These are phyloP conservation scores for Physcomitrium patens DNA, from an alignment of 225 moss, liverwort and hornwort species.

Conservation along the genomic window DNA sequence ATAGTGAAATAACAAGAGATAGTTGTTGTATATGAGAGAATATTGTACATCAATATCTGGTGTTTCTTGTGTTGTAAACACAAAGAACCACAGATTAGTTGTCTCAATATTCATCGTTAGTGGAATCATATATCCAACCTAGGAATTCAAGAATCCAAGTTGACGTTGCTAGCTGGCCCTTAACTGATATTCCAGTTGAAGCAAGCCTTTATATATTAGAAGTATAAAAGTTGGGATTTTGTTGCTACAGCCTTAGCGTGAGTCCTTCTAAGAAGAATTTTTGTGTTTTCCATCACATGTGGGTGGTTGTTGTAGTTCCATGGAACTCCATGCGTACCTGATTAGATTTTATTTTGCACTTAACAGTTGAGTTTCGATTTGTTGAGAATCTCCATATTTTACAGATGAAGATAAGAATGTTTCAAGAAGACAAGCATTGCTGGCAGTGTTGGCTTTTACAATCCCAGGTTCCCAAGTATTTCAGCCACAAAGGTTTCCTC, in stretches of 20 bases:
- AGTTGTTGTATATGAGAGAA: neutral
- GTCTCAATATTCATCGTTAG: neutral
- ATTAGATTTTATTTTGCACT: neutral
- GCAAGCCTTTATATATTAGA: neutral
- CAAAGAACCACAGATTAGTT: neutral
- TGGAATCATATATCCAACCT: neutral
- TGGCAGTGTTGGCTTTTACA: constrained; percentile 41
- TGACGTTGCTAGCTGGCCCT: neutral
- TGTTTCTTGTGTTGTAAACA: neutral
- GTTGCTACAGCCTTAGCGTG: neutral
- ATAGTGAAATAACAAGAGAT: constrained; percentile 1
- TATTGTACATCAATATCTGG: neutral
- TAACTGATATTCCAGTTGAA: neutral
- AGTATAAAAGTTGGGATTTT: neutral
- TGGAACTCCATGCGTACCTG: neutral
- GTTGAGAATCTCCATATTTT: constrained; percentile 10
- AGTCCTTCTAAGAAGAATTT: neutral
- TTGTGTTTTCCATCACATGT: neutral
- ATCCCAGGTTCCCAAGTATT: constrained; percentile 29
- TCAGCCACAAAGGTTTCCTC: constrained; percentile 19
- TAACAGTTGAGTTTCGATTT: neutral
- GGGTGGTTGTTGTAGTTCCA: neutral
- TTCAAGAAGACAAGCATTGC: constrained; percentile 51
- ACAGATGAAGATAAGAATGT: constrained; percentile 43
- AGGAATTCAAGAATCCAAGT: neutral